A percentile compares a stretch with the other conserved stretches of the same genome.
phyloP scores from a whole-genome alignment of 2,329 filamentous ascomycete species.

The Ascocoryne sarcoides region DNA sequence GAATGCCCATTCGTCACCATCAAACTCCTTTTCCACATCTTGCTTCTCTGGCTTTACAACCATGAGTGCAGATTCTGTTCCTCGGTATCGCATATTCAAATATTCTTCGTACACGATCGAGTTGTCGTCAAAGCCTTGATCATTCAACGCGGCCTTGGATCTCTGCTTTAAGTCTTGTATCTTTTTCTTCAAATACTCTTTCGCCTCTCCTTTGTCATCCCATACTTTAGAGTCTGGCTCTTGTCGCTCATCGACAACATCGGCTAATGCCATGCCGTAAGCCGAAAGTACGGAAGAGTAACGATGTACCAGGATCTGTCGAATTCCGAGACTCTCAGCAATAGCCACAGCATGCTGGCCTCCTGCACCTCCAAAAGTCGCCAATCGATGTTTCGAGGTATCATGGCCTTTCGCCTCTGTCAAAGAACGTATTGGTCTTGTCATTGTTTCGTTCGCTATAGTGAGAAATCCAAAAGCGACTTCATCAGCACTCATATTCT shows the following conservation, averaged over 20 bases:
- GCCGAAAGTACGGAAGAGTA: constrained; percentile 87
- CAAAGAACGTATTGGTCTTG: constrained; percentile 76
- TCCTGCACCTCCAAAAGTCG: constrained; percentile 86
- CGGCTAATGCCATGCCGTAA: constrained; percentile 86
- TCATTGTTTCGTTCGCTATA: constrained; percentile 89
- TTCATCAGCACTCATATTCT: constrained; percentile 68
- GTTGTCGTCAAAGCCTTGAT: constrained; percentile 69
- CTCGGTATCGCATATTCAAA: constrained; percentile 85
- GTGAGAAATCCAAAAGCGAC: constrained; percentile 85
- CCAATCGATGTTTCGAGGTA: constrained; percentile 80
- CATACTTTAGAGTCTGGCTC: constrained; percentile 61
- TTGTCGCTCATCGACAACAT: constrained; percentile 86
- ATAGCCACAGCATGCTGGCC: constrained; percentile 91
- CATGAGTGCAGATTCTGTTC: constrained; percentile 88
- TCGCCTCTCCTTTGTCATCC: constrained; percentile 48
- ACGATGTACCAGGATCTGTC: constrained; percentile 75
- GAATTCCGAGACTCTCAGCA: constrained; percentile 73
- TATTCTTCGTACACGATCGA: constrained; percentile 85
- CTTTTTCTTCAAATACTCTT: constrained; percentile 58
- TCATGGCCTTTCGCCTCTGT: constrained; percentile 91
- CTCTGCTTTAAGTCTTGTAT: constrained; percentile 74
- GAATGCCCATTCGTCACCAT: constrained; percentile 70
- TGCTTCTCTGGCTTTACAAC: constrained; percentile 63
- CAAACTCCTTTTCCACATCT: constrained; percentile 50
- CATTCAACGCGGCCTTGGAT: constrained; percentile 55